Base-by-base conservation (phyloP, 331 rosid species). In the Ulmus americana region DNA sequence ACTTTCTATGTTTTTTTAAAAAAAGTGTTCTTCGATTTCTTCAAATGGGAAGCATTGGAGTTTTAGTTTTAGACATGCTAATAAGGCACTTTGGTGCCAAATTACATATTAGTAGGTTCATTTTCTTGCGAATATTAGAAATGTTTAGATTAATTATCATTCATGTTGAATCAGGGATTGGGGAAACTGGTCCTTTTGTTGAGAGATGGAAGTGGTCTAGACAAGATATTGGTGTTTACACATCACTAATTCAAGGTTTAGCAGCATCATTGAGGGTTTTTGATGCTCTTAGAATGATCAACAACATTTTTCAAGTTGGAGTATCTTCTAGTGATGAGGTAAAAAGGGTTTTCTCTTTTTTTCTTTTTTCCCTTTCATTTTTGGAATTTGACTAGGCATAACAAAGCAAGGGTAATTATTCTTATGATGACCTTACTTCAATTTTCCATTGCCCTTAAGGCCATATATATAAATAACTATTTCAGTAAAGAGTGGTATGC, bases 281-380 rank as follows among this genome's bases (percentile, higher is more conserved):
- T 39, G 97, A 92, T 67, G 95, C 98, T 70, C 77, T 87, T 61
- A 80, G 64, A 65, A 66, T 81, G 56, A 82, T 86, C 72, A 77
- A 78, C 48, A 81, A 80, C 73, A 86, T 92, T 60, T 92, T 83
- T 74, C 85, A 84, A 66, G 95, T 92, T 41, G 94, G 95, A 50
- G 88, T 88, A 10, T 86, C 97, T 55, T 88, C 90, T 45, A 83
- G 76, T 56, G 97, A 92, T 77, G 96, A 88, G 96, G 97, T 91
- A 73, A 18, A 71, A 45, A 6, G 7, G 46, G n/a, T 47, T 38
- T 45, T 12, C 1, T 12, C n/a, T 5, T 45, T 46, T 12, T 20
- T 18, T 20, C 5, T 2, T 18, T 42, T 61, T 43, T 18, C 7
- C 41, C 16, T 28, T 28, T 28, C 35, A 28, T 28, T 28, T 28